A percentile compares a stretch with the other conserved stretches of the same genome.
Evolutionary conservation across 345 rosid genomes (phyloP).

Genomic region (Carallia pectinifolia): DNA sequence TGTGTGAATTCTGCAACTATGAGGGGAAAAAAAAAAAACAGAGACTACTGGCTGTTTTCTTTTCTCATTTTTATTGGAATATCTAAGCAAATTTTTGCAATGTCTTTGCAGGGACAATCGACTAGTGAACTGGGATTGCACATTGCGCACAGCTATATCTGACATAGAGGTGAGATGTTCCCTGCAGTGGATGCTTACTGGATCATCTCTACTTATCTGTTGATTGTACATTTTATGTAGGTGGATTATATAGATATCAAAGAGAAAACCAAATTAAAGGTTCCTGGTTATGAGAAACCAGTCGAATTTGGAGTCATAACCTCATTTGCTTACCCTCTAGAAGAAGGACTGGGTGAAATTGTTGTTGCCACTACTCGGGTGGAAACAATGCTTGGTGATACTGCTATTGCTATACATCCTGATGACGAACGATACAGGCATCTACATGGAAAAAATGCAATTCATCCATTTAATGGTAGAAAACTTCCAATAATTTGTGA

Average conservation of each 20-base stretch:
- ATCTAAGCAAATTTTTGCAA: background rate
- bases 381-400: slow-evolving; percentile 98
- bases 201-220: slow-evolving; percentile 16
- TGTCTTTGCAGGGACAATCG: slow-evolving; percentile 63
- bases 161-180: slow-evolving; percentile 68
- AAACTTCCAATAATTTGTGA: slow-evolving; percentile 81
- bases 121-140: slow-evolving; percentile 91
- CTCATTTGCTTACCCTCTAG: slow-evolving; percentile 86
- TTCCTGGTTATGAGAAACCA: slow-evolving; percentile 82
- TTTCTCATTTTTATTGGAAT: slow-evolving; percentile 1
- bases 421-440: slow-evolving; percentile 74
- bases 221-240: slow-evolving; percentile 42
- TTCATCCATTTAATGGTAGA: slow-evolving; percentile 91
- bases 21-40: no score
- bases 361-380: slow-evolving; percentile 97
- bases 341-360: slow-evolving; percentile 75
- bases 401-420: slow-evolving; percentile 94
- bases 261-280: slow-evolving; percentile 52
- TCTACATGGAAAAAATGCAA: slow-evolving; percentile 83
- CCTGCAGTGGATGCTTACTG: slow-evolving; percentile 16
- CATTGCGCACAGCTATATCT: slow-evolving; percentile 81
- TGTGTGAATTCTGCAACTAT: background rate
- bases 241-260: slow-evolving; percentile 81
- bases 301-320: slow-evolving; percentile 94
- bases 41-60: background rate